These are phyloP conservation scores for Xylaria nigripes DNA, from an alignment of 495 filamentous ascomycete genomes.

Conservation along the genomic window DNA sequence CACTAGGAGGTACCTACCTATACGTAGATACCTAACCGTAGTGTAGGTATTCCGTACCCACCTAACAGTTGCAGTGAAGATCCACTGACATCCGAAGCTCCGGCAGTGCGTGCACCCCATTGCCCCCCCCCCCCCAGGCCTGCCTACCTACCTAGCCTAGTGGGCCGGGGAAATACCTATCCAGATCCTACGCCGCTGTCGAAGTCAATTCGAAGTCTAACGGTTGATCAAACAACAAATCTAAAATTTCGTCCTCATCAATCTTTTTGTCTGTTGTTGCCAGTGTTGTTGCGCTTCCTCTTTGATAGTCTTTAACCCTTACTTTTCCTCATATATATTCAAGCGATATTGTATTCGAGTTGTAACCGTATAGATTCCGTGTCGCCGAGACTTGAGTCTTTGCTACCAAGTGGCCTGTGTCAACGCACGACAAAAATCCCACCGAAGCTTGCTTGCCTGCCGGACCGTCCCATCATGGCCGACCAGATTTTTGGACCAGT, in stretches of 20 bases:
- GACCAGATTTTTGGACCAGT: constrained; percentile 32
- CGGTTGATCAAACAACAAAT: too few relatives aligned
- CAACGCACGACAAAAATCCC: not conserved
- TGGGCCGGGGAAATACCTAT: not conserved
- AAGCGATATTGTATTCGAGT: not conserved
- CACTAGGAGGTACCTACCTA: too few relatives aligned
- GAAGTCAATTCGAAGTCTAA: not conserved
- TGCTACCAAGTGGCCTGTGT: not conserved
- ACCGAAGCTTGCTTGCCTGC: not conserved
- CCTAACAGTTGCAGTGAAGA: not conserved
- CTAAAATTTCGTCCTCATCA: not conserved
- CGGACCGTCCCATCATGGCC: constrained; percentile 24
- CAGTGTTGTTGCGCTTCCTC: not conserved
- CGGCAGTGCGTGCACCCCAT: too few relatives aligned
- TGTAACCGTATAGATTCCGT: too few relatives aligned
- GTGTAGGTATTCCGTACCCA: too few relatives aligned
- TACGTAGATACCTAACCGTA: too few relatives aligned
- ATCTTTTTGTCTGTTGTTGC: not conserved
- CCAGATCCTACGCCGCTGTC: not conserved
- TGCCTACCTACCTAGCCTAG: not conserved
- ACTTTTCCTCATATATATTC: not conserved
- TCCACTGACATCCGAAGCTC: not conserved
- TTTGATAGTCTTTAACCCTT: not conserved
- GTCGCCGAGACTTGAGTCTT: too few relatives aligned
- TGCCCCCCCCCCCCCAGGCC: too few relatives aligned